Conservation (phyloP, 1,284 basidiomycete genomes). For the Papiliotrema flavescens region DNA sequence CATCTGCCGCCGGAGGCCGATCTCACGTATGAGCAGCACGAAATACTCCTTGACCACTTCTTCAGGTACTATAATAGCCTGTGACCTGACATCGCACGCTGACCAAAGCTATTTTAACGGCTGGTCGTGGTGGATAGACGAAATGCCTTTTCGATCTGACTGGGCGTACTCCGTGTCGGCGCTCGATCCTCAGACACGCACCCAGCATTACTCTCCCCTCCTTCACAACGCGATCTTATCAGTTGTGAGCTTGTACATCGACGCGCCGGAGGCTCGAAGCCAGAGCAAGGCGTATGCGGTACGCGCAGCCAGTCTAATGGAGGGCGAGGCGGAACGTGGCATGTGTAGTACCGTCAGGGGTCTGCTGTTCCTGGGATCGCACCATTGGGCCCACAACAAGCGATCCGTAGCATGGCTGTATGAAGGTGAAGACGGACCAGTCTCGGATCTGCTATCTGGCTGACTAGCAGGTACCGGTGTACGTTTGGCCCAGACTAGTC, state of each 20-base stretch:
- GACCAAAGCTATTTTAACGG: slow-evolving; percentile 2
- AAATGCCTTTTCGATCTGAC: slow-evolving; percentile 18
- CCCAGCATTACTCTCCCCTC: slow-evolving; percentile 62
- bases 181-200: slow-evolving; percentile 8
- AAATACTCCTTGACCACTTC: too few relatives aligned
- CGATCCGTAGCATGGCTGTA: slow-evolving; percentile 27
- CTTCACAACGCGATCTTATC: slow-evolving; percentile 65
- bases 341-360: slow-evolving; percentile 36
- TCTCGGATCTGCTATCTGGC: neutral
- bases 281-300: slow-evolving; percentile 15
- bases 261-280: slow-evolving; percentile 5
- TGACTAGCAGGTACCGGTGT: too few relatives aligned
- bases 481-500: too few relatives aligned
- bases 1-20: slow-evolving; percentile 3
- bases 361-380: slow-evolving; percentile 28
- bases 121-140: slow-evolving; percentile 25
- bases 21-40: too few relatives aligned
- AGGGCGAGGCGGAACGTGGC: slow-evolving; percentile 31
- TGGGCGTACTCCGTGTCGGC: slow-evolving; percentile 3
- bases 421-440: slow-evolving; percentile 4
- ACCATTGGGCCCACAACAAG: slow-evolving; percentile 21
- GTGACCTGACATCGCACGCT: neutral
- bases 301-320: slow-evolving; percentile 25
- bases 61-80: too few relatives aligned
- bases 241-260: slow-evolving; percentile 12